These are phyloP conservation scores for Triticum turgidum DNA, from an alignment of 176 grass and related monocot genomes.

Conservation along the genomic window DNA sequence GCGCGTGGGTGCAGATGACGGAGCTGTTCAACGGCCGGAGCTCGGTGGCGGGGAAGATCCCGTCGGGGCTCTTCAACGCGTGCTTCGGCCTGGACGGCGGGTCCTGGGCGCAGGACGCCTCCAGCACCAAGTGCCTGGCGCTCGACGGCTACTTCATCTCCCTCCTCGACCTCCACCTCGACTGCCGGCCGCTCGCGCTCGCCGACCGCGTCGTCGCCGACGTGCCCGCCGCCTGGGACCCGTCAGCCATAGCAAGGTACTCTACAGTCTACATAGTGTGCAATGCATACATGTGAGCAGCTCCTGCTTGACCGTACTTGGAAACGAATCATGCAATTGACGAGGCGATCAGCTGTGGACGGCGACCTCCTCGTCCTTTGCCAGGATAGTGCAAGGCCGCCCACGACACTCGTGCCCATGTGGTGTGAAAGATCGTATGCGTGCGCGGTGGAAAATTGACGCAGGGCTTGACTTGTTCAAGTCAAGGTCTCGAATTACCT, in stretches of 20 bases:
- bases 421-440: constrained; percentile 7
- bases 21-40: constrained; percentile 81
- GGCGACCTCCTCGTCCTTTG: neutral
- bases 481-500: constrained; percentile 6
- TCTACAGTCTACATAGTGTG: neutral
- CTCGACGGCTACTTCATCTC: constrained; percentile 96
- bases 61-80: constrained; percentile 79
- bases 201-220: constrained; percentile 41
- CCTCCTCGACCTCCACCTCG: constrained; percentile 72
- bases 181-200: constrained; percentile 50
- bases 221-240: constrained; percentile 67
- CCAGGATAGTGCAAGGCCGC: neutral
- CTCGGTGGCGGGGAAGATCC: constrained; percentile 78
- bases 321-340: neutral
- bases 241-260: constrained; percentile 67
- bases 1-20: constrained; percentile 53
- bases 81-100: constrained; percentile 52
- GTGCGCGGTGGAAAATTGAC: neutral
- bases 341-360: neutral
- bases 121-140: constrained; percentile 67
- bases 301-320: neutral
- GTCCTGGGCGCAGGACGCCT: constrained; percentile 68
- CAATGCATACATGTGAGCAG: neutral
- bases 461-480: constrained; percentile 27
- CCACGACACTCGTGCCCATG: constrained; percentile 8